phyloP scores from a whole-genome alignment of 2,329 filamentous ascomycete genomes.

The Trichophaea hybrida region DNA sequence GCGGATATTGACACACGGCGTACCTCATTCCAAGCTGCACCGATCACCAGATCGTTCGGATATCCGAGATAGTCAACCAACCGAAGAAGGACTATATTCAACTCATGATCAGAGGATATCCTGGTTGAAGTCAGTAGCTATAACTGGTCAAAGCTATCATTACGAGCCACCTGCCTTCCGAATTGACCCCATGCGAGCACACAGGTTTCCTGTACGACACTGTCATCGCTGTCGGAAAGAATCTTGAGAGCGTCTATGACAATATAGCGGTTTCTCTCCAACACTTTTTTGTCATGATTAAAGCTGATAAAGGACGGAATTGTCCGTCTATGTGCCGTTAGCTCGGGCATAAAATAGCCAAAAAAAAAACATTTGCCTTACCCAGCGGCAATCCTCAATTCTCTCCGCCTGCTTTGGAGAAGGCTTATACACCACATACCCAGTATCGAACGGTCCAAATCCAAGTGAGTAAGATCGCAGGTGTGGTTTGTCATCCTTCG shows the following conservation, averaged over 20 bases:
- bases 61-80: conserved; percentile 80
- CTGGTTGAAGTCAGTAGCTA: not conserved
- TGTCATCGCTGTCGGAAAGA: conserved; percentile 53
- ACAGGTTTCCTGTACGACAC: conserved; percentile 63
- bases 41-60: conserved; percentile 62
- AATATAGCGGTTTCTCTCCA: conserved; percentile 51
- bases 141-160: not conserved
- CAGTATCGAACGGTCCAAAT: conserved; percentile 51
- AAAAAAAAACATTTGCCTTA: conserved; percentile 31
- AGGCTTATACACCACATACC: conserved; percentile 73
- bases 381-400: conserved; percentile 69
- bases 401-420: conserved; percentile 68
- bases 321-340: conserved; percentile 38
- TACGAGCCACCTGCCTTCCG: conserved; percentile 42
- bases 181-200: conserved; percentile 78
- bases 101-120: conserved; percentile 49
- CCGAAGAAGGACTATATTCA: conserved; percentile 71
- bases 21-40: conserved; percentile 70
- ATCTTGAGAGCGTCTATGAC: conserved; percentile 56
- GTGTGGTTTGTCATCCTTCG: conserved; percentile 56
- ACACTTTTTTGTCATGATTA: conserved; percentile 35
- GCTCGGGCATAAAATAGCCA: not conserved
- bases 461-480: conserved; percentile 43
- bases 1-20: conserved; percentile 18
- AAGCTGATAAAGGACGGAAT: conserved; percentile 50